phyloP scores from a whole-genome alignment of 768 basidiomycete species.

The Macrolepiota fuliginosa region DNA sequence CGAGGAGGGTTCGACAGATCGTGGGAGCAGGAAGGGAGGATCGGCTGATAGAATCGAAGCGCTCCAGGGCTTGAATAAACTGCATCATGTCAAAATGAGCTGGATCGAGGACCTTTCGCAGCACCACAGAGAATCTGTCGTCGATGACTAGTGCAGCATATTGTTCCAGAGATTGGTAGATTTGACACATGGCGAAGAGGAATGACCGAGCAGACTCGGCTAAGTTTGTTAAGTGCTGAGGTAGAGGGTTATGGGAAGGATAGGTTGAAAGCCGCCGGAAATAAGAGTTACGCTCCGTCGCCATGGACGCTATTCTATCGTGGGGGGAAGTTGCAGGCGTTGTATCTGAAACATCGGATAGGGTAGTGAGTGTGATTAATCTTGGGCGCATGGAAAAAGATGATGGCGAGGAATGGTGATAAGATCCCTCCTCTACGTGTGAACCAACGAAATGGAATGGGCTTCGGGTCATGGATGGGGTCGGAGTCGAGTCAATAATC shows the following conservation, averaged over 20 bases:
- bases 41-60: conserved; percentile 81
- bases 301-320: conserved; percentile 48
- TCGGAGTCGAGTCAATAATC: conserved; percentile 8
- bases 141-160: conserved; percentile 82
- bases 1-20: conserved; percentile 75
- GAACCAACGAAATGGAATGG: not conserved
- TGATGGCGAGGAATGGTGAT: conserved; percentile 27
- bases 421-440: conserved; percentile 1
- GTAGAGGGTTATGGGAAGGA: conserved; percentile 66
- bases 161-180: conserved; percentile 86
- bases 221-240: conserved; percentile 63
- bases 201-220: conserved; percentile 91
- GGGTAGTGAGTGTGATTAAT: conserved; percentile 15
- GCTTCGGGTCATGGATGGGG: not conserved
- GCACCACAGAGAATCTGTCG: conserved; percentile 75
- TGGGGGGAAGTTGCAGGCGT: conserved; percentile 11
- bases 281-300: conserved; percentile 86
- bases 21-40: conserved; percentile 64
- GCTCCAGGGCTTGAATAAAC: conserved; percentile 85
- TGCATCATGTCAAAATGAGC: conserved; percentile 78
- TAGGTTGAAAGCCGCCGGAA: conserved; percentile 89
- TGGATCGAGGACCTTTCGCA: conserved; percentile 84
- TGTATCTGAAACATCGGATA: conserved; percentile 40
- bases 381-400: conserved; percentile 23
- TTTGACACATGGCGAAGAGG: conserved; percentile 87